Percentiles rank a stretch among this genome's conserved stretches.
These are phyloP conservation scores for Hypoxylon sp. DNA, from an alignment of 2,329 filamentous ascomycete genomes.

Conservation along the genomic window DNA sequence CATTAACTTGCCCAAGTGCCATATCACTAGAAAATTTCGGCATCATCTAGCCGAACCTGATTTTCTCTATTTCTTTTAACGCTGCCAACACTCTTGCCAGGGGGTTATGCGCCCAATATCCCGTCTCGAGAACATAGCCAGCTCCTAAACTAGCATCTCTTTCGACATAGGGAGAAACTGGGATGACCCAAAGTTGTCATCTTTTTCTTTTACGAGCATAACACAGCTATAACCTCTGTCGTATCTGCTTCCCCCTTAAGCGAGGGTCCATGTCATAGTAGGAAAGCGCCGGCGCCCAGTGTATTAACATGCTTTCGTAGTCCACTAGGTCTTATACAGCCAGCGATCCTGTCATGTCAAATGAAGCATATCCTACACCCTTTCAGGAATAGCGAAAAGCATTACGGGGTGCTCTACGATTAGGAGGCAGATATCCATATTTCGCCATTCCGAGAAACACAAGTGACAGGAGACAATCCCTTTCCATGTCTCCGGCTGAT, in stretches of 20 bases:
- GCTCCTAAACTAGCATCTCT: background rate
- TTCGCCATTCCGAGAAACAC: background rate
- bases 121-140: conserved; percentile 12
- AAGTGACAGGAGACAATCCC: background rate
- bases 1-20: background rate
- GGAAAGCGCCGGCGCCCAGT: background rate
- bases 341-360: background rate
- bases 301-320: background rate
- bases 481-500: background rate
- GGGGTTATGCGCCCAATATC: conserved; percentile 13
- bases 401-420: background rate
- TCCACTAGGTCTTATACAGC: background rate
- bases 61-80: background rate
- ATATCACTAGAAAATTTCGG: too few species aligned
- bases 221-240: background rate
- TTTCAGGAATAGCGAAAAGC: background rate
- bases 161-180: background rate
- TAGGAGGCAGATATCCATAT: background rate
- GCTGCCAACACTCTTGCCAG: conserved; percentile 1
- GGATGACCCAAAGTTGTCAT: conserved; percentile 7
- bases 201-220: background rate
- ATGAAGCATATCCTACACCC: too few species aligned
- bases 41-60: conserved; percentile 19
- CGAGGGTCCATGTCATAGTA: background rate
- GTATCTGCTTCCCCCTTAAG: background rate